Percentiles rank a stretch among this genome's conserved stretches.
phyloP scores from a whole-genome alignment of 2,329 filamentous ascomycete species.

The Chaetomiaceae sp. region DNA sequence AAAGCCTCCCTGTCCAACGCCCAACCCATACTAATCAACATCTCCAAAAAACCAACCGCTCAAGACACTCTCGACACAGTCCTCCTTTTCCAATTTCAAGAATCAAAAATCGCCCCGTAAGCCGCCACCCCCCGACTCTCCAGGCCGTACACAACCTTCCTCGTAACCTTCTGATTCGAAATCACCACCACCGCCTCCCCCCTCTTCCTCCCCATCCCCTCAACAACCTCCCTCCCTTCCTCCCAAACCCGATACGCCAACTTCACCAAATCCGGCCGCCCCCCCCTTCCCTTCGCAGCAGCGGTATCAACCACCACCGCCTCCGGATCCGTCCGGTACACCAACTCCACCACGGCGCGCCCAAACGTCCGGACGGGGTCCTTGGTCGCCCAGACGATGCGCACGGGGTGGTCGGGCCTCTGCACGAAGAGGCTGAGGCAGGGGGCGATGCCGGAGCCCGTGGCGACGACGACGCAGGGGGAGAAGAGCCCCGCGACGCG shows the following conservation, averaged over 20 bases:
- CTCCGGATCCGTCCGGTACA: slow-evolving; percentile 54
- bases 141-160: slow-evolving; percentile 63
- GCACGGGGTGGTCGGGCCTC: slow-evolving; percentile 33
- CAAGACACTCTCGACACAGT: no score
- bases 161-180: slow-evolving; percentile 64
- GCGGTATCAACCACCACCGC: slow-evolving; percentile 65
- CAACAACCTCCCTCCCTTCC: slow-evolving; percentile 18
- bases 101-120: slow-evolving; percentile 71
- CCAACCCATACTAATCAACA: no score
- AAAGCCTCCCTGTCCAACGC: no score
- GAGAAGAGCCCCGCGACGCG: slow-evolving; percentile 63
- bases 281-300: slow-evolving; percentile 47
- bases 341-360: slow-evolving; percentile 48
- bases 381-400: slow-evolving; percentile 66
- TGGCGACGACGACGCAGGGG: slow-evolving; percentile 62
- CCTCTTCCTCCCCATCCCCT: slow-evolving; percentile 3
- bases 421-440: slow-evolving; percentile 55
- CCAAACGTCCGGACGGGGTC: slow-evolving; percentile 61
- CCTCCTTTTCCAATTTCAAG: slow-evolving; percentile 11
- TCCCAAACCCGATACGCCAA: slow-evolving; percentile 31
- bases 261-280: slow-evolving; percentile 52
- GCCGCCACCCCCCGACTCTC: slow-evolving; percentile 62
- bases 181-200: slow-evolving; percentile 69
- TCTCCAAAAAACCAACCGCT: no score
- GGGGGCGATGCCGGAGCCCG: slow-evolving; percentile 70